Base-by-base conservation (phyloP, 805 yeast species). In the Ogataea wickerhamii region DNA sequence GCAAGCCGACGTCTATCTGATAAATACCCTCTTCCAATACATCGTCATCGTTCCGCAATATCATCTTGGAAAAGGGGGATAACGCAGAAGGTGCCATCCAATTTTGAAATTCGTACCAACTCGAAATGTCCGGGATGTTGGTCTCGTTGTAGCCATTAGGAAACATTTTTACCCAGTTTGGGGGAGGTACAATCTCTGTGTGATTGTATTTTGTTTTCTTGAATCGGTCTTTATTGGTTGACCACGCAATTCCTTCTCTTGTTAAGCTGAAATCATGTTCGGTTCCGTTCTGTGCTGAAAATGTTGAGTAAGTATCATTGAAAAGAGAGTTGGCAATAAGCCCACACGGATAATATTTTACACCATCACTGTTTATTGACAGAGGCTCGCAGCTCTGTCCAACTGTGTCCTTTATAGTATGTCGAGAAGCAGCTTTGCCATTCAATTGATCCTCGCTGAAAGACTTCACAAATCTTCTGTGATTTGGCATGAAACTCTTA, bases 401-500 rank as follows among this genome's bases (percentile, higher is more conserved):
- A 37, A 61, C 64, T 32, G 76, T 74, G 48, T 73, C 78, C 19
- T 69, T 70, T 25, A 93, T 66, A 29, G 65, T 71, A 14, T 60
- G 62, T 1, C 66, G 66, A 2, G 73, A 51, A 2, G 85, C 78
- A 2, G 84, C 82, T 28, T 76, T 63, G 5, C 98, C 98, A 47
- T 78, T 78, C 35, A 91, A 56, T 63, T 91, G 98, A 39, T 73
- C 74, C 52, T 82, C 78, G 58, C 88, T 89, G 60, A 74, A 84
- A 7, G 95, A 83, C 50, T 78, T 79, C n/a, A 88, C 97, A 57
- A 84, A 93, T 50, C 94, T 83, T 46, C 98, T 78, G 66, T 91
- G 98, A 63, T 93, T 91, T 56, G 94, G 96, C 61, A 72, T 87
- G 61, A 91, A 93, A 59, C 85, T 83, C 33, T 95, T 86, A 49